phyloP scores from a whole-genome alignment of 2,329 filamentous ascomycete species.

The Spiromastix sp. region DNA sequence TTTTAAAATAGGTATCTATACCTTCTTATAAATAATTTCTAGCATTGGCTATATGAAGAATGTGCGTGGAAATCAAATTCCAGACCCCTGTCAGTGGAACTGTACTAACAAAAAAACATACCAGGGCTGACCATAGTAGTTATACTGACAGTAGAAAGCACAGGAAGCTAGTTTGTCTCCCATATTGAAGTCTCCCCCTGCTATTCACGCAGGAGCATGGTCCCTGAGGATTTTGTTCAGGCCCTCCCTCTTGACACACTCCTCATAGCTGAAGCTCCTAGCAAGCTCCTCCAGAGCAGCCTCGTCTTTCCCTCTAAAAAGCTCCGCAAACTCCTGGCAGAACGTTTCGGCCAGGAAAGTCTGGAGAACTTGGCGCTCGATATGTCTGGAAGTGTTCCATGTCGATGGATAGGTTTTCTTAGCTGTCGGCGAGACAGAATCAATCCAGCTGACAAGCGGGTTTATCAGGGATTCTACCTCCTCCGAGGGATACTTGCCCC shows the following conservation, averaged over 20 bases:
- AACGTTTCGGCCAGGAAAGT: conserved; percentile 42
- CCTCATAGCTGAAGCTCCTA: conserved; percentile 44
- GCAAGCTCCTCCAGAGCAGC: conserved; percentile 47
- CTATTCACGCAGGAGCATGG: too few species aligned
- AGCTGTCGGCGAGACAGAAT: conserved; percentile 33
- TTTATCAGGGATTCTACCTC: conserved; percentile 36
- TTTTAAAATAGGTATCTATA: too few species aligned
- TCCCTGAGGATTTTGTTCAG: conserved; percentile 41
- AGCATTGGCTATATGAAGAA: too few species aligned
- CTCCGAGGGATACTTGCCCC: conserved; percentile 36
- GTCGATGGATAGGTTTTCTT: conserved; percentile 36
- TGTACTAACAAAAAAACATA: too few species aligned
- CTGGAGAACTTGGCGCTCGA: conserved; percentile 37
- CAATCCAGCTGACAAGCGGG: conserved; percentile 36
- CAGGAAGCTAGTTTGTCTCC: too few species aligned
- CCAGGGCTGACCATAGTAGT: too few species aligned
- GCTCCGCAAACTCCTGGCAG: conserved; percentile 44
- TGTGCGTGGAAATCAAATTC: too few species aligned
- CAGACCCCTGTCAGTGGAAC: too few species aligned
- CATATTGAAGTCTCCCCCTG: too few species aligned
- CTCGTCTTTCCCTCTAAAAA: conserved; percentile 42
- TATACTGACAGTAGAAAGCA: too few species aligned
- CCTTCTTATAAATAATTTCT: too few species aligned
- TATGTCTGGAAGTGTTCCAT: conserved; percentile 43
- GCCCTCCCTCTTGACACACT: conserved; percentile 41